A percentile compares a stretch with the other conserved stretches of the same genome.
phyloP scores from a whole-genome alignment of 257 asterid species.

The Fraxinus excelsior region DNA sequence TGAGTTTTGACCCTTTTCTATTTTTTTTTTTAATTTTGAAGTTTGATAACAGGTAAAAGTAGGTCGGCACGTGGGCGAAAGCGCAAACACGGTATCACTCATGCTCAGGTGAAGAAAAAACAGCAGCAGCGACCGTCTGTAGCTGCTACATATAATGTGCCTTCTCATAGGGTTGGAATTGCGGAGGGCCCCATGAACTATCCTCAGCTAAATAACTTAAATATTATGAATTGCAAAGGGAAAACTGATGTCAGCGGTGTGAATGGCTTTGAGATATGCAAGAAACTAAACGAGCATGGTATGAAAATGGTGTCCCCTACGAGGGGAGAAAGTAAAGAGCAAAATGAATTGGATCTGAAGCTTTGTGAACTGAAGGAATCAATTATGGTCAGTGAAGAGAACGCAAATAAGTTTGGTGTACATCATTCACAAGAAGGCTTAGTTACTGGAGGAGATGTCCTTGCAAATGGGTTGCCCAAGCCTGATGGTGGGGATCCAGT shows the following conservation, averaged over 20 bases:
- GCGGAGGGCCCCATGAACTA: slow-evolving; percentile 35
- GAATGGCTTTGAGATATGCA: slow-evolving; percentile 36
- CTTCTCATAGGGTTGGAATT: slow-evolving; percentile 45
- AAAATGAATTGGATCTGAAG: slow-evolving; percentile 54
- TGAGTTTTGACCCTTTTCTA: slow-evolving; percentile 16
- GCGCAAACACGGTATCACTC: slow-evolving; percentile 58
- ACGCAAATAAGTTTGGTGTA: slow-evolving; percentile 27
- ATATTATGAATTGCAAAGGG: slow-evolving; percentile 29
- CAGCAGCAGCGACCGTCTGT: slow-evolving; percentile 53
- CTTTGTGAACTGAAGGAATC: slow-evolving; percentile 66
- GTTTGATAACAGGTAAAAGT: slow-evolving; percentile 58
- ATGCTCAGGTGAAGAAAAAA: slow-evolving; percentile 63
- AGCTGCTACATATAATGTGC: slow-evolving; percentile 50
- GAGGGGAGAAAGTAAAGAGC: slow-evolving; percentile 41
- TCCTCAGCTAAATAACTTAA: slow-evolving; percentile 34
- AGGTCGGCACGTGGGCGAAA: slow-evolving; percentile 66
- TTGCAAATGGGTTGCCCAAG: slow-evolving; percentile 43
- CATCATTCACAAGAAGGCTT: slow-evolving; percentile 34
- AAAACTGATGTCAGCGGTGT: slow-evolving; percentile 29
- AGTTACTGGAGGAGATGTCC: slow-evolving; percentile 26
- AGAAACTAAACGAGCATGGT: slow-evolving; percentile 46
- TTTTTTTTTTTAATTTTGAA: slow-evolving; percentile 33
- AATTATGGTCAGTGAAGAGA: slow-evolving; percentile 26
- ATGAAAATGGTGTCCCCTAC: slow-evolving; percentile 21
- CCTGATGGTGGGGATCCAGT: slow-evolving; percentile 37